A percentile compares a stretch with the other conserved stretches of the same genome.
These are phyloP conservation scores for Ulmus americana DNA, from an alignment of 331 rosid genomes.

Conservation along the genomic window DNA sequence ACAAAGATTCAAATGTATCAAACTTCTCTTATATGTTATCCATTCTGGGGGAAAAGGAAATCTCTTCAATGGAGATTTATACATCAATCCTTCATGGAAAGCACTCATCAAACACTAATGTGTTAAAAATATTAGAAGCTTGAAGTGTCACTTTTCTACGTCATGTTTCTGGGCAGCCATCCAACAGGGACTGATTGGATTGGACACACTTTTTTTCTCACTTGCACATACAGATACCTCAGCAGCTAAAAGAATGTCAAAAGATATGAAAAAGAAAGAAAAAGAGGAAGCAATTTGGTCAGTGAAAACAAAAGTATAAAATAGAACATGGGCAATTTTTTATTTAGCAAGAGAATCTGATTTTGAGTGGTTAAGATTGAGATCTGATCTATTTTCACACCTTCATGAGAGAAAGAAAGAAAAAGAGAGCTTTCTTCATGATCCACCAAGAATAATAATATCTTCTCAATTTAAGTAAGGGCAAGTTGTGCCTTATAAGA, in stretches of 20 bases:
- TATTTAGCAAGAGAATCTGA: conserved; percentile 26
- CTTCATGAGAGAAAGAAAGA: conserved; percentile 19
- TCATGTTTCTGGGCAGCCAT: conserved; percentile 11
- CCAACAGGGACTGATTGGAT: background rate
- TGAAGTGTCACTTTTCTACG: background rate
- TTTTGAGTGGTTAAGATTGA: conserved; percentile 17
- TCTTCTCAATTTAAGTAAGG: conserved; percentile 14
- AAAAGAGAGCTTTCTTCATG: conserved; percentile 25
- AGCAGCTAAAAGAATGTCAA: conserved; percentile 7
- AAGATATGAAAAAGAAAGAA: background rate
- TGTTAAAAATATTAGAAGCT: background rate
- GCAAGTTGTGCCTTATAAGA: conserved; percentile 14
- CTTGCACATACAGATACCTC: background rate
- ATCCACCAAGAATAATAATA: conserved; percentile 29
- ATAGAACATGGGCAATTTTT: background rate
- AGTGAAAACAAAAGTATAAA: conserved; percentile 9
- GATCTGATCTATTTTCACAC: conserved; percentile 20
- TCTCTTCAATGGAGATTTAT: background rate
- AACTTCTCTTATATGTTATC: background rate
- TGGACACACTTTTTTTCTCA: conserved; percentile 5
- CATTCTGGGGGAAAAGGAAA: too few relatives aligned
- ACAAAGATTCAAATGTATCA: too few relatives aligned
- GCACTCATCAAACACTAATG: background rate
- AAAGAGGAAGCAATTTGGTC: conserved; percentile 19
- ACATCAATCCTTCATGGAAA: conserved; percentile 10